Evolutionary conservation across 371 early-diverging fungal genomes (phyloP).

Genomic region (Funneliformis caledonium): DNA sequence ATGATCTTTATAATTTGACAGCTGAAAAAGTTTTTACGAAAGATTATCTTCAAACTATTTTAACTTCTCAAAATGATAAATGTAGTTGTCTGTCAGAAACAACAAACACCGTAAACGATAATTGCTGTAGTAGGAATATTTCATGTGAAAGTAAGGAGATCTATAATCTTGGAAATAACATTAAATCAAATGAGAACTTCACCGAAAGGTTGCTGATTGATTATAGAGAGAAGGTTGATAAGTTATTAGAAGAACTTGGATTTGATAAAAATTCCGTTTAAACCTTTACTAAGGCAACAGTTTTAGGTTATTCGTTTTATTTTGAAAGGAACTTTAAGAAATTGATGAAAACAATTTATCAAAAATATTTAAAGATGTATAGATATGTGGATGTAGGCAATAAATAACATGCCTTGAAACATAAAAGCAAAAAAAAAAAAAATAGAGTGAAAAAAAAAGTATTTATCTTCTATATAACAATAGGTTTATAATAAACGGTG

Average conservation of each 20-base stretch:
- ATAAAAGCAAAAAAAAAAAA: slow-evolving; percentile 33
- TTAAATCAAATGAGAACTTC: background rate
- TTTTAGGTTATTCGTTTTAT: background rate
- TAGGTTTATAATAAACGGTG: slow-evolving; percentile 82
- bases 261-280: slow-evolving; percentile 2
- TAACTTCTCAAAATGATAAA: background rate
- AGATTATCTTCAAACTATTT: slow-evolving; percentile 25
- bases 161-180: background rate
- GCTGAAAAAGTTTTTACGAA: slow-evolving; percentile 27
- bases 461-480: slow-evolving; percentile 45
- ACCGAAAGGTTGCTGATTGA: background rate
- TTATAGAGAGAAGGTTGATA: background rate
- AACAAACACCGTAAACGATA: background rate
- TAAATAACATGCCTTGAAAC: background rate
- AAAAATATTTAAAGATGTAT: too few species aligned
- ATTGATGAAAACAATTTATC: too few species aligned
- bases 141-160: background rate
- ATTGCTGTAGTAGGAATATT: background rate
- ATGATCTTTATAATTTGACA: slow-evolving; percentile 22
- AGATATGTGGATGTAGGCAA: too few species aligned
- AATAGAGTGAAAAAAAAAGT: background rate
- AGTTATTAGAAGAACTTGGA: background rate
- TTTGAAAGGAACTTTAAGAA: too few species aligned
- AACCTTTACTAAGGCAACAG: background rate
- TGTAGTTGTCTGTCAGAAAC: background rate